Percentiles rank a stretch among this genome's conserved stretches.
phyloP scores from a whole-genome alignment of 768 basidiomycete genomes.

The Kwoniella sp. region DNA sequence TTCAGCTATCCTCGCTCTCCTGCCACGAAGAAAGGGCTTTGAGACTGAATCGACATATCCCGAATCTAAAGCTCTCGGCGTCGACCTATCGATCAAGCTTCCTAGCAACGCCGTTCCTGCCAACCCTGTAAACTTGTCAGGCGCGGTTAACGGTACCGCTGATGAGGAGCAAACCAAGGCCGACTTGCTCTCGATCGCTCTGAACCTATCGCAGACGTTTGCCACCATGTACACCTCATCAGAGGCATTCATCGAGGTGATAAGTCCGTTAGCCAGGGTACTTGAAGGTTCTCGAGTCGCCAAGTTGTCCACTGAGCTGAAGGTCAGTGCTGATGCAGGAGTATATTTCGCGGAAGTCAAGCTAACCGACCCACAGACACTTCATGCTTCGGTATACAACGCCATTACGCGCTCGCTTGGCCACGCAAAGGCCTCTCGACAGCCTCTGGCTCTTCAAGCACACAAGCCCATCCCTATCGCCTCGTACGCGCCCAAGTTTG shows the following conservation, averaged over 20 bases:
- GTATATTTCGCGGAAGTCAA: not conserved
- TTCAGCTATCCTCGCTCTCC: constrained; percentile 67
- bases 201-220: constrained; percentile 69
- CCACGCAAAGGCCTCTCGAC: constrained; percentile 67
- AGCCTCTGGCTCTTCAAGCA: constrained; percentile 74
- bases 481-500: constrained; percentile 90
- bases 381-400: constrained; percentile 55
- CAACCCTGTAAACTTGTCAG: constrained; percentile 20
- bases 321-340: constrained; percentile 57
- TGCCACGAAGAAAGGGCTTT: constrained; percentile 53
- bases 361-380: constrained; percentile 52
- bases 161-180: constrained; percentile 61
- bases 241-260: constrained; percentile 72
- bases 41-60: constrained; percentile 16
- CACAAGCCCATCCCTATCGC: constrained; percentile 97
- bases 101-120: constrained; percentile 5
- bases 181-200: constrained; percentile 62
- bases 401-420: constrained; percentile 63
- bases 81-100: constrained; percentile 10
- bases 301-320: constrained; percentile 56
- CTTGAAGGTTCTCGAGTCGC: constrained; percentile 57
- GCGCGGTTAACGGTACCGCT: constrained; percentile 11
- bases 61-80: constrained; percentile 21
- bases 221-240: constrained; percentile 72
- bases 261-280: constrained; percentile 62